Evolutionary conservation across 495 filamentous ascomycete species (phyloP).

Genomic region (Oidiodendron maius): DNA sequence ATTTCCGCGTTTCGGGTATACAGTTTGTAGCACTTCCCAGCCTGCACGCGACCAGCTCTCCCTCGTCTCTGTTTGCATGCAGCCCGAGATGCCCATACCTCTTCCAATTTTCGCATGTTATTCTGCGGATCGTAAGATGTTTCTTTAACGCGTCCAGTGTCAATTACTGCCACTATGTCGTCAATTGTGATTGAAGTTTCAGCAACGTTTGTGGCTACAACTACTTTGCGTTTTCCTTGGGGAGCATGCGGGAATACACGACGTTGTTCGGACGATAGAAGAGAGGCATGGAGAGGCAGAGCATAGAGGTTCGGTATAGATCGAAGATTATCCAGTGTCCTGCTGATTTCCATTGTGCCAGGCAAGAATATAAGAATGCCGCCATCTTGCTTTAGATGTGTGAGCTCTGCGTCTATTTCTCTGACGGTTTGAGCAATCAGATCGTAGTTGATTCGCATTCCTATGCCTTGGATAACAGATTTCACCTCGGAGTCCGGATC

Average conservation of each 20-base stretch:
- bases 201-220: constrained; percentile 92
- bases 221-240: constrained; percentile 77
- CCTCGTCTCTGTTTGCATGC: constrained; percentile 97
- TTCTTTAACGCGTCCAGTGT: constrained; percentile 92
- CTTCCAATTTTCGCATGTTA: constrained; percentile 90
- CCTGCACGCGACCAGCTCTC: constrained; percentile 85
- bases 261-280: constrained; percentile 79
- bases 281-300: constrained; percentile 86
- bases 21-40: constrained; percentile 90
- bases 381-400: constrained; percentile 53
- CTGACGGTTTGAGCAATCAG: constrained; percentile 73
- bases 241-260: constrained; percentile 78
- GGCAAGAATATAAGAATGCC: constrained; percentile 94
- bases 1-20: constrained; percentile 79
- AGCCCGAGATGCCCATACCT: constrained; percentile 91
- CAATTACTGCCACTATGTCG: constrained; percentile 94
- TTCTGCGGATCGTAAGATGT: constrained; percentile 88
- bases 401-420: constrained; percentile 70
- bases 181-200: constrained; percentile 98
- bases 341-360: constrained; percentile 77
- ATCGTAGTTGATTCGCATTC: constrained; percentile 89
- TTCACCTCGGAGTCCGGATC: constrained; percentile 45
- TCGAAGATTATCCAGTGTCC: constrained; percentile 66
- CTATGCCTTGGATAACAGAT: constrained; percentile 64
- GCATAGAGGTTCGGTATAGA: constrained; percentile 66